Conservation (phyloP, 2,329 filamentous ascomycete species). For the Chalara sp. region DNA sequence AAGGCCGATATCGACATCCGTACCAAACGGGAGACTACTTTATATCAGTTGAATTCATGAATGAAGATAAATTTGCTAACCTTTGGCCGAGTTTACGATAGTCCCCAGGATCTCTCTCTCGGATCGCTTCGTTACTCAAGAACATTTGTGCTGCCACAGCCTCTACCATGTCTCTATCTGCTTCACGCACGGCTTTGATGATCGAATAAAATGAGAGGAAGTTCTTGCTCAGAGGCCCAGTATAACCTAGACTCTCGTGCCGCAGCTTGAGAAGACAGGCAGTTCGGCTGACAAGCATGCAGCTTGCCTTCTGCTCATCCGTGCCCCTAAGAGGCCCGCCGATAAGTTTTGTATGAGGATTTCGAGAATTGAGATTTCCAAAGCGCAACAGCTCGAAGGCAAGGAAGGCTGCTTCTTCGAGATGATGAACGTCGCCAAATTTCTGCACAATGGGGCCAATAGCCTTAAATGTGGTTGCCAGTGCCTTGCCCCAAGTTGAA, state of each 20-base stretch:
- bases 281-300: conserved; percentile 78
- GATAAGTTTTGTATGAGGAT: conserved; percentile 46
- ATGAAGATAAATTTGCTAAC: conserved; percentile 40
- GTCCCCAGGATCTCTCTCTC: conserved; percentile 46
- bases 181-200: conserved; percentile 69
- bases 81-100: conserved; percentile 61
- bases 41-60: not conserved
- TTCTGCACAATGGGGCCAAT: conserved; percentile 46
- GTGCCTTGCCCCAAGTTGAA: conserved; percentile 75
- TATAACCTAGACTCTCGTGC: conserved; percentile 84
- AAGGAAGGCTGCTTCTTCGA: conserved; percentile 74
- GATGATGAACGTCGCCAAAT: conserved; percentile 34
- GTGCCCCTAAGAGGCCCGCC: conserved; percentile 48
- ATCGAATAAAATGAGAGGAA: conserved; percentile 82
- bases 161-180: conserved; percentile 77
- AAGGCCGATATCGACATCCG: conserved; percentile 66
- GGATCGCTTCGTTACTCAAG: conserved; percentile 69
- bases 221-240: conserved; percentile 86
- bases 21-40: conserved; percentile 56
- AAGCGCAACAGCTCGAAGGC: conserved; percentile 81
- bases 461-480: conserved; percentile 61
- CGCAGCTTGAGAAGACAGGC: conserved; percentile 76
- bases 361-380: conserved; percentile 67
- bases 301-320: conserved; percentile 70
- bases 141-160: conserved; percentile 75